A percentile compares a stretch with the other conserved stretches of the same genome.
Evolutionary conservation across 2,329 filamentous ascomycete species (phyloP).

Genomic region (Furcasterigmium furcatum): DNA sequence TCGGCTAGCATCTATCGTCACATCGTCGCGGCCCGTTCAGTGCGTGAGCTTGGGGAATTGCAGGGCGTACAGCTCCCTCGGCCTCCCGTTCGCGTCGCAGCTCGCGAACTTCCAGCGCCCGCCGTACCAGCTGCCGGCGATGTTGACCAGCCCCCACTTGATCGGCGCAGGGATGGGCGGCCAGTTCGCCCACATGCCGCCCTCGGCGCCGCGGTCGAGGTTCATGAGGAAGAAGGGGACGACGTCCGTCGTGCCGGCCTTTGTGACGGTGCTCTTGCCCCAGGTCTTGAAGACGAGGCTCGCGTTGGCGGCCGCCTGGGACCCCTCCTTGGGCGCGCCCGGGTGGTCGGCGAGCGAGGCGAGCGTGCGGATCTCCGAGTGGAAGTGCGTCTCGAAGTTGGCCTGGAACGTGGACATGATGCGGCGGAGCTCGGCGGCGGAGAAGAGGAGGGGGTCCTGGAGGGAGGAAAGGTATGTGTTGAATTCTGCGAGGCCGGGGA

Average conservation of each 20-base stretch:
- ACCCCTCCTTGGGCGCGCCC: conserved; percentile 43
- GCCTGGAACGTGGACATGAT: conserved; percentile 49
- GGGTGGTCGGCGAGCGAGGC: conserved; percentile 45
- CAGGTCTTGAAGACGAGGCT: conserved; percentile 52
- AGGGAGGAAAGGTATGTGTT: conserved; percentile 46
- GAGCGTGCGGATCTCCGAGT: conserved; percentile 52
- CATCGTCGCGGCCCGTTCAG: neutral
- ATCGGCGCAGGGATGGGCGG: conserved; percentile 61
- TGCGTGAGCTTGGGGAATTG: conserved; percentile 10
- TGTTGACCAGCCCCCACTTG: conserved; percentile 56
- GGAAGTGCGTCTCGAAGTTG: conserved; percentile 52
- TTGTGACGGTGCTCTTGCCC: conserved; percentile 62
- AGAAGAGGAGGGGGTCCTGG: conserved; percentile 35
- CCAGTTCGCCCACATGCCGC: conserved; percentile 59
- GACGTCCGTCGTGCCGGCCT: conserved; percentile 56
- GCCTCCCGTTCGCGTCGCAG: conserved; percentile 50
- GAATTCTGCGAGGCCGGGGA: conserved; percentile 48
- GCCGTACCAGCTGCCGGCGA: conserved; percentile 53
- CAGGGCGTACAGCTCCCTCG: conserved; percentile 51
- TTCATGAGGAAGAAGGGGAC: conserved; percentile 65
- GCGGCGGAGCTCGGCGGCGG: conserved; percentile 37
- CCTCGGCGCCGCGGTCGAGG: conserved; percentile 56
- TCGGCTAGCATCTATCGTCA: too few relatives aligned
- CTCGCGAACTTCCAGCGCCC: conserved; percentile 65
- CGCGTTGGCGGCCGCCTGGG: conserved; percentile 41